Conservation (phyloP, 345 rosid genomes). For the Rhodamnia rubescens region DNA sequence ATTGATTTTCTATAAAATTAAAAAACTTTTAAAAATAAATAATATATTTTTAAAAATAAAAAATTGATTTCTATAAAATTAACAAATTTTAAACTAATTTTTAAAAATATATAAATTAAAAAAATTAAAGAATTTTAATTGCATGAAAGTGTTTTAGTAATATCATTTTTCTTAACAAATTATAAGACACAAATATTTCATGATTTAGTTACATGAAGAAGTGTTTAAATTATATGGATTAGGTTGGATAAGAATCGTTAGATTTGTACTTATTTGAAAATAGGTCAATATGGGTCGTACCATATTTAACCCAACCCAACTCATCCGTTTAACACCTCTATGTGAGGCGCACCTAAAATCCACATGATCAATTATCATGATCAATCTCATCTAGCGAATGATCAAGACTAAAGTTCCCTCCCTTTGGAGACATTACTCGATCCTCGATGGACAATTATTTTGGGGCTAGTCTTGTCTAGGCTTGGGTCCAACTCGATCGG, state of each 20-base stretch:
- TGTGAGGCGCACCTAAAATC: background rate
- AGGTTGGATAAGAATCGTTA: fast-evolving
- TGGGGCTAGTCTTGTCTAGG: background rate
- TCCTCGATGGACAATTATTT: background rate
- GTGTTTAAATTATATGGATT: background rate
- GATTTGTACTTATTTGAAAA: background rate
- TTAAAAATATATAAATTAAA: too few species aligned
- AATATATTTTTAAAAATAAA: too few species aligned
- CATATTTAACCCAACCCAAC: background rate
- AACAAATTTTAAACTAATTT: too few species aligned
- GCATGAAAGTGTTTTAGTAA: too few species aligned
- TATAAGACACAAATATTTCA: too few species aligned
- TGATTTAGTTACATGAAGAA: background rate
- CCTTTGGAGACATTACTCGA: background rate
- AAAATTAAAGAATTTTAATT: too few species aligned
- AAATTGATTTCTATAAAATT: too few species aligned
- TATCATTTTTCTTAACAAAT: too few species aligned
- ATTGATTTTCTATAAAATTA: too few species aligned
- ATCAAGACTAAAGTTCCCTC: background rate
- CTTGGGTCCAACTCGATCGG: background rate
- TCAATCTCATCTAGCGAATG: background rate
- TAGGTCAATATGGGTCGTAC: fast-evolving
- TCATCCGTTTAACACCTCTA: too few species aligned
- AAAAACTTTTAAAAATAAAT: too few species aligned
- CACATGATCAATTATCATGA: background rate